Conservation (phyloP, 225 moss, liverwort and hornwort species). For the Climacium dendroides region DNA sequence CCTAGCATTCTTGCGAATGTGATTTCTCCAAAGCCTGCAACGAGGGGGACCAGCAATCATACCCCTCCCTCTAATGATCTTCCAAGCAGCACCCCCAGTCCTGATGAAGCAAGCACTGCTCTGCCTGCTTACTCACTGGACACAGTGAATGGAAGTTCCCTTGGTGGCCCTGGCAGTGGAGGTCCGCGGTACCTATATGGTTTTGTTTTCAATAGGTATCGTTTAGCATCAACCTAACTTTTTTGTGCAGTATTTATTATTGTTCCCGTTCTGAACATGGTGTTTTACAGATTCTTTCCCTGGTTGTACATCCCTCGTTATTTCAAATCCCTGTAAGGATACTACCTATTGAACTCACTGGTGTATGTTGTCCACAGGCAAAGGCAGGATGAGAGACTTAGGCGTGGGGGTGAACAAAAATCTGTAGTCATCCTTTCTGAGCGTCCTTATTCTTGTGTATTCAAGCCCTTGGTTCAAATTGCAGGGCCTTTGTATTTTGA, state of each 20-base stretch:
- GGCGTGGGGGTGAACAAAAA: constrained; percentile 98
- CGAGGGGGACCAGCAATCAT: constrained; percentile 18
- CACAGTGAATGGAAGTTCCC: constrained; percentile 22
- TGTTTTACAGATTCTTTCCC: not conserved
- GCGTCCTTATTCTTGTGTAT: constrained; percentile 92
- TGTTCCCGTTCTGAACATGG: not conserved
- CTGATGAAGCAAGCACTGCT: constrained; percentile 10
- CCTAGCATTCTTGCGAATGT: constrained; percentile 71
- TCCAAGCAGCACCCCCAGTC: not conserved
- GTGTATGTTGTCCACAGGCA: constrained; percentile 39
- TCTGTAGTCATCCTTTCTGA: constrained; percentile 92
- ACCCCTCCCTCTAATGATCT: not conserved
- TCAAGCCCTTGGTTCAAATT: constrained; percentile 88
- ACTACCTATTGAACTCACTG: not conserved
- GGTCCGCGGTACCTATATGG: constrained; percentile 82
- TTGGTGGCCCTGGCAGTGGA: constrained; percentile 75
- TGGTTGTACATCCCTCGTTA: not conserved
- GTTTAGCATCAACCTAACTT: not conserved
- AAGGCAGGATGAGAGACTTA: constrained; percentile 93
- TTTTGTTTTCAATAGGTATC: constrained; percentile 95
- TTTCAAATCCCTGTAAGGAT: not conserved
- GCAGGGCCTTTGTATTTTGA: constrained; percentile 94
- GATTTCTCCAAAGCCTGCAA: constrained; percentile 54
- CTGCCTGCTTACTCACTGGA: constrained; percentile 17
- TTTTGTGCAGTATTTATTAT: not conserved